Conservation (phyloP, 768 basidiomycete species). For the Serendipita indica region DNA sequence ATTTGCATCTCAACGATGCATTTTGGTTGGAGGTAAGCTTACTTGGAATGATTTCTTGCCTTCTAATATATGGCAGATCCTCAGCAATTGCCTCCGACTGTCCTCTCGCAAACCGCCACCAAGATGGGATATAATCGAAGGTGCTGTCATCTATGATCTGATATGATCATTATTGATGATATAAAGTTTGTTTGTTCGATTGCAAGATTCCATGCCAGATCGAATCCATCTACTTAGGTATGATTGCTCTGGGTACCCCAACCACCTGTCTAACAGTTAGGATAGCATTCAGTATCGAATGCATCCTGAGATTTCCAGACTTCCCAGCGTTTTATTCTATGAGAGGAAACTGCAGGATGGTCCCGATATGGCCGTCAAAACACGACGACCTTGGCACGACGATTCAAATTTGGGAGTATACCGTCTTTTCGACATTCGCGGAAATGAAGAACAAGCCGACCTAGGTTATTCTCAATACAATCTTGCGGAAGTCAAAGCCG, state of each 20-base stretch:
- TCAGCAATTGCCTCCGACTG: constrained; percentile 91
- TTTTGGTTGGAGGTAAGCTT: constrained; percentile 79
- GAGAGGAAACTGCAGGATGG: constrained; percentile 67
- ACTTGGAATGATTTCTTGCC: not conserved
- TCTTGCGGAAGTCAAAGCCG: constrained; percentile 52
- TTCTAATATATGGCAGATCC: constrained; percentile 37
- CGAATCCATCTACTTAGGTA: constrained; percentile 85
- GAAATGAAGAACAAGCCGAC: constrained; percentile 44
- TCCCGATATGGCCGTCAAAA: constrained; percentile 73
- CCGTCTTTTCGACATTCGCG: constrained; percentile 74
- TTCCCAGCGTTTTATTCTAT: constrained; percentile 87
- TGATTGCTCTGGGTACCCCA: not conserved
- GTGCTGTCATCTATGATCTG: not conserved
- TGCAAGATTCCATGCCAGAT: constrained; percentile 65
- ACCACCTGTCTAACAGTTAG: not conserved
- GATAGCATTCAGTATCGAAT: constrained; percentile 95
- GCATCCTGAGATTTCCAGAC: constrained; percentile 87
- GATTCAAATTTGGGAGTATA: constrained; percentile 69
- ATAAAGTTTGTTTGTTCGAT: constrained; percentile 61
- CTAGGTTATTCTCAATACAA: constrained; percentile 65
- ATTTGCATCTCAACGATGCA: constrained; percentile 65
- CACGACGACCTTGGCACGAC: constrained; percentile 72
- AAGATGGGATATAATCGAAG: constrained; percentile 75
- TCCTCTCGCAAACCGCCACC: constrained; percentile 45
- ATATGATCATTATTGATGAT: not conserved